Conservation (phyloP, 495 filamentous ascomycete genomes). For the Penicillium cosmopolitanum region DNA sequence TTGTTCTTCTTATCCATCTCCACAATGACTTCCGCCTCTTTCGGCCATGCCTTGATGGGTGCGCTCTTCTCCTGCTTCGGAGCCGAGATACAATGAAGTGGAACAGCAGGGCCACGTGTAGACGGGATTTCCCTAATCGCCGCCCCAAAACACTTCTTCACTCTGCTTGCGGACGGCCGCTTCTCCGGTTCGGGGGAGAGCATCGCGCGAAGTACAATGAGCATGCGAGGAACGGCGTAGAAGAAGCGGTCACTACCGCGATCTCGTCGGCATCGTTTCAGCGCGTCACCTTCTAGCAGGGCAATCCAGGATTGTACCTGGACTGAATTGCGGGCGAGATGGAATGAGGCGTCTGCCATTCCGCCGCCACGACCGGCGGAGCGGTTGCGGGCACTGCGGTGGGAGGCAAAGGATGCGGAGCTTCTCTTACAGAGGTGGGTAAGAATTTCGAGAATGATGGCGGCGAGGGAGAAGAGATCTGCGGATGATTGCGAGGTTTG, state of each 20-base stretch:
- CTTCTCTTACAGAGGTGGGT: slow-evolving; percentile 78
- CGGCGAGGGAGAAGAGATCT: slow-evolving; percentile 50
- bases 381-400: slow-evolving; percentile 73
- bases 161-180: slow-evolving; percentile 41
- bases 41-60: not conserved
- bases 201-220: slow-evolving; percentile 50
- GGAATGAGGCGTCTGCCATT: slow-evolving; percentile 79
- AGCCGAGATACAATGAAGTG: slow-evolving; percentile 17
- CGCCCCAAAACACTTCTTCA: slow-evolving; percentile 27
- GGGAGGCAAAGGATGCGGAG: slow-evolving; percentile 67
- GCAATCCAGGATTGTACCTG: slow-evolving; percentile 82
- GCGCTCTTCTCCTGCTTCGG: slow-evolving; percentile 2
- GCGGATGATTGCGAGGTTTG: slow-evolving; percentile 37
- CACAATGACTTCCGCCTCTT: not conserved
- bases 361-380: slow-evolving; percentile 68
- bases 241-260: slow-evolving; percentile 51
- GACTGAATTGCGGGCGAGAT: slow-evolving; percentile 66
- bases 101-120: not conserved
- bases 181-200: slow-evolving; percentile 39
- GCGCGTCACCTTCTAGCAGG: slow-evolving; percentile 65
- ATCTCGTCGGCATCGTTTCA: slow-evolving; percentile 49
- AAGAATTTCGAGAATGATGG: slow-evolving; percentile 68
- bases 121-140: slow-evolving; percentile 21
- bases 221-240: slow-evolving; percentile 42
- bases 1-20: not conserved